phyloP scores from a whole-genome alignment of 495 filamentous ascomycete genomes.

The Aspergillus affinis region DNA sequence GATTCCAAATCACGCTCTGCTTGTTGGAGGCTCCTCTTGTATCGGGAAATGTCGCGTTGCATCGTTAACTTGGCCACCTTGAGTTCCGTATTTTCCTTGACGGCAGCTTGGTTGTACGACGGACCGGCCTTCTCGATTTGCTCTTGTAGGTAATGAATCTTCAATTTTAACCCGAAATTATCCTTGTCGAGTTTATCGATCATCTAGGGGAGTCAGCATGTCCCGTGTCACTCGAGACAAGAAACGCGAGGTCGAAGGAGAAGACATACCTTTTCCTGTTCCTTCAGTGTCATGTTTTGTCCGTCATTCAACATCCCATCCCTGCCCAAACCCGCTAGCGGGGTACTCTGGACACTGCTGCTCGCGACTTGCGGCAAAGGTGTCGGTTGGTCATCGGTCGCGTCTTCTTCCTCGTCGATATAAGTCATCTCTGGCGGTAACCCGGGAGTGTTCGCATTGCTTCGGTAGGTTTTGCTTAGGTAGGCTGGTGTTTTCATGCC shows the following conservation, averaged over 20 bases:
- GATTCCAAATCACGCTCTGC: conserved; percentile 81
- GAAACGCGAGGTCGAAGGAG: neutral
- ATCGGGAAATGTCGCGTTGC: conserved; percentile 78
- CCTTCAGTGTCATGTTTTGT: conserved; percentile 79
- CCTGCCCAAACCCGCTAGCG: conserved; percentile 60
- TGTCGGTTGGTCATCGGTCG: conserved; percentile 56
- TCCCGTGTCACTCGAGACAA: neutral
- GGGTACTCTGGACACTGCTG: conserved; percentile 79
- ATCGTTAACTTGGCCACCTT: conserved; percentile 88
- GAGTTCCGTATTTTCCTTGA: conserved; percentile 93
- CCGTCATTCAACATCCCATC: conserved; percentile 69
- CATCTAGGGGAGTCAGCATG: conserved; percentile 46
- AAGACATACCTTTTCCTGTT: conserved; percentile 78
- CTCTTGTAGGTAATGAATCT: conserved; percentile 93
- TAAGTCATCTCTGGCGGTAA: conserved; percentile 61
- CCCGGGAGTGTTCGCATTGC: conserved; percentile 62
- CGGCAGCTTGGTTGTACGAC: conserved; percentile 77
- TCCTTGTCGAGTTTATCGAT: conserved; percentile 93
- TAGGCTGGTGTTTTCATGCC: conserved; percentile 69
- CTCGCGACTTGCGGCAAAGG: conserved; percentile 69
- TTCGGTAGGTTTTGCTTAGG: conserved; percentile 58
- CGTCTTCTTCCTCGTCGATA: conserved; percentile 65
- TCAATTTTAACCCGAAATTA: conserved; percentile 95
- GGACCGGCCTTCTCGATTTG: conserved; percentile 81
- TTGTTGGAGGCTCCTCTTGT: conserved; percentile 72